Base-by-base conservation (phyloP, 2,329 filamentous ascomycete genomes). In the Xylariaceae sp. region DNA sequence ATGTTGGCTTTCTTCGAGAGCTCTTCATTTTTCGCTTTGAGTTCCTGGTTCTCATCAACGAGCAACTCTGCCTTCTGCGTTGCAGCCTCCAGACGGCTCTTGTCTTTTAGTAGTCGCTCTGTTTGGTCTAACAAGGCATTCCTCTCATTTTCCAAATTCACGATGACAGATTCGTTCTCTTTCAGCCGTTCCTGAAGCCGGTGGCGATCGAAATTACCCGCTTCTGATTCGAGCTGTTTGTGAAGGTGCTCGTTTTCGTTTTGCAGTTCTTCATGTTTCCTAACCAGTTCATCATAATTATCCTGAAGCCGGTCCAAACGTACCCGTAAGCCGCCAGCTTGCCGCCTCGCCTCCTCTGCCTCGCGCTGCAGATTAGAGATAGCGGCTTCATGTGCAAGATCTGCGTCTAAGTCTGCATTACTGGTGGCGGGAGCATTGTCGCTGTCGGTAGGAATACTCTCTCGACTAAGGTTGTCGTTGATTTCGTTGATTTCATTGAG, bases 151-250 rank as follows among this genome's bases (percentile, higher is more conserved):
- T 92, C 88, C 61, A 89, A 81, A 21, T 76, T 80, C 37, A 84
- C 83, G 64, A 92, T 91, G 47, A 89, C 75, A 54, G 86, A 79
- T 67, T 89, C 85, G 63, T 87, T 84, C 62, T 89, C 83, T 39
- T 80, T 79, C 21, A 86, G 73, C 60, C 80, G 79, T 41, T 73
- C 71, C 61, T 85, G 75, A 61, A 87, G 72, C 61, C 67, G 76
- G 72, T 71, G 80, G 69, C 62, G 76, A 73, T 60, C 74, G 67
- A 48, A 80, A 66, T 51, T 79, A 69, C 65, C 76, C 8, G 79
- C 74, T 65, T 82, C 78, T 30, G 76, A 71, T 51, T 81, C 76
- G 40, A 81, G 75, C 61, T 79, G 78, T 57, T 77, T 77, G 46
- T 80, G 75, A 57, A 81, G 74, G 22, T 77, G 68, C 55, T 82